Evolutionary conservation across 345 rosid genomes (phyloP), one percentile per base, ranked within the genome.

Genomic region (Camelina laxa): DNA sequence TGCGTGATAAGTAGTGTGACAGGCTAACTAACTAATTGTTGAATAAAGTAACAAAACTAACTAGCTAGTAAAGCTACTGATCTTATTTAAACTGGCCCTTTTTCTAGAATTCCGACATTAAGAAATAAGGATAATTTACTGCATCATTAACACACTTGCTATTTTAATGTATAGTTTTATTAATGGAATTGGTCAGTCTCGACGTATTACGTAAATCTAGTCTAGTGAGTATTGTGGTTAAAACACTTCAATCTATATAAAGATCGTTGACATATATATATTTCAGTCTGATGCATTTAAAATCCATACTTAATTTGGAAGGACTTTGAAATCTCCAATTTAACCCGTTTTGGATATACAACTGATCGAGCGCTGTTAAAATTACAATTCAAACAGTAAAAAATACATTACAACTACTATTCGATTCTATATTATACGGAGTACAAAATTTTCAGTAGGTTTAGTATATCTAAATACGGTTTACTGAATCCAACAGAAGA

Each of bases 1-100:
- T 76, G 33, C 57, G 27, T 45, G n/a, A 69, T 54, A 35, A 56
- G 8, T 22, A 57, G 57, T 64, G 75, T 77, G 55, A 70, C 20
- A 9, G 65, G 15, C 16, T 56, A 76, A 38, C 72, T 56, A 36
- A 64, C 30, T 27, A 27, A 27, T 47, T 69, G 35, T 36, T 22
- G 53, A 47, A 3, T 76, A 54, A 22, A 53, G 39, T 68, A 42
- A 53, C 31, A 31, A 21, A 53, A 51, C 4, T 63, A 1, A 60
- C 17, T n/a, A n/a, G 16, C 45, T 41, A 41, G 7, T 22, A 27
- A 22, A 42, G 20, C 44, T 14, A 36, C 22, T 16, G 13, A 66
- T 9, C 17, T 9, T 36, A 38, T 50, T n/a, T 67, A 48, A 50
- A 36, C 10, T 67, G 60, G 27, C 4, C 53, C 8, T 49, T 9